These are phyloP conservation scores for Vaccinium vitisidaea DNA, from an alignment of 148 eudicot genomes.

Conservation along the genomic window DNA sequence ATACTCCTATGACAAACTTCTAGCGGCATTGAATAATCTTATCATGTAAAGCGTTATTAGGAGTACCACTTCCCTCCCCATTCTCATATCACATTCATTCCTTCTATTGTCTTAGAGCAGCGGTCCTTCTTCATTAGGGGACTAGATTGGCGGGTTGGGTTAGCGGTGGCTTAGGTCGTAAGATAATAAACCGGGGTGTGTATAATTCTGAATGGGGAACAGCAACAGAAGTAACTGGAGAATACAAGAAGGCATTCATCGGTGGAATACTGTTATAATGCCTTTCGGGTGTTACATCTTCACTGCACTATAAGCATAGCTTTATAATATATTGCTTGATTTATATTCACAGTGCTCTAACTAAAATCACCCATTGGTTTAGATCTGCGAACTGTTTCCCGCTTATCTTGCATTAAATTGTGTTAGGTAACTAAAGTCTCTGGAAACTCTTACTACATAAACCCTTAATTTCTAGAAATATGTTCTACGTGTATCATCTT, in stretches of 20 bases:
- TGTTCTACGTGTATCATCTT: not conserved
- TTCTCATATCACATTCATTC: not conserved
- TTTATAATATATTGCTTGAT: not conserved
- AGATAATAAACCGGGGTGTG: too few relatives aligned
- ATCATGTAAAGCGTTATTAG: not conserved
- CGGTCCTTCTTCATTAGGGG: not conserved
- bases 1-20: slow-evolving; percentile 2
- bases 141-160: too few relatives aligned
- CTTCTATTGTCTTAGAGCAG: not conserved
- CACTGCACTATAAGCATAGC: not conserved
- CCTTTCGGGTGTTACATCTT: too few relatives aligned
- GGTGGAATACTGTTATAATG: too few relatives aligned
- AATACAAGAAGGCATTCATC: too few relatives aligned
- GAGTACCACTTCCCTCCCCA: not conserved
- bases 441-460: not conserved
- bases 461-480: not conserved
- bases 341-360: not conserved
- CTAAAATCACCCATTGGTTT: not conserved
- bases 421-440: not conserved
- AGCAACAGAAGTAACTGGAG: too few relatives aligned
- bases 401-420: not conserved
- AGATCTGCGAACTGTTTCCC: not conserved
- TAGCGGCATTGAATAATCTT: not conserved
- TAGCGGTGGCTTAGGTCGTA: too few relatives aligned
- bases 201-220: too few relatives aligned